phyloP scores from a whole-genome alignment of 495 filamentous ascomycete species.

The Aspergillus biplanus region DNA sequence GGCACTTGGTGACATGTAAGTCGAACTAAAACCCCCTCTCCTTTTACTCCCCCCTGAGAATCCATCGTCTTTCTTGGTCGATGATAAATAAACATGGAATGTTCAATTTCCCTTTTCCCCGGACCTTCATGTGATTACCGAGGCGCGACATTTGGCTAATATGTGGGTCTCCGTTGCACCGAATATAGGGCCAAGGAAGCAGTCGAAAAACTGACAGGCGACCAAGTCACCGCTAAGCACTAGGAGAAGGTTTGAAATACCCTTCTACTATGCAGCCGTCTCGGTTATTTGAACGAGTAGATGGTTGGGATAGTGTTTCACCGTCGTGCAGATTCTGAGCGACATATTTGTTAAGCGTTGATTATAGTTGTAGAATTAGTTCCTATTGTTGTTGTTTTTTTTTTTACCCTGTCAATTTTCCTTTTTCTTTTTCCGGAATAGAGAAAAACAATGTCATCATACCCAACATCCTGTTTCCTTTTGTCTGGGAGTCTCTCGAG shows the following conservation, averaged over 20 bases:
- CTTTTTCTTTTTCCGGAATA: constrained; percentile 9
- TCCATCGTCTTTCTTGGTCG: too few relatives aligned
- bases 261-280: constrained; percentile 42
- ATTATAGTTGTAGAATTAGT: constrained; percentile 1
- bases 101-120: constrained; percentile 12
- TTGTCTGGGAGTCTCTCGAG: not conserved
- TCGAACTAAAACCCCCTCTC: constrained; percentile 24
- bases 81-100: not conserved
- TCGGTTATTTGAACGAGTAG: constrained; percentile 1
- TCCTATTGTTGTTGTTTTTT: not conserved
- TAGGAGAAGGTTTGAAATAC: constrained; percentile 64
- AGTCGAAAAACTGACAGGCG: constrained; percentile 96
- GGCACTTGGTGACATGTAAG: constrained; percentile 97
- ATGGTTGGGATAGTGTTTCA: not conserved
- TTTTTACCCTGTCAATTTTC: not conserved
- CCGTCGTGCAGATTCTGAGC: not conserved
- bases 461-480: not conserved
- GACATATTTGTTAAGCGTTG: too few relatives aligned
- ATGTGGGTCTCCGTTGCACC: constrained; percentile 32
- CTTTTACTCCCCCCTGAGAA: constrained; percentile 7
- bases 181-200: constrained; percentile 87
- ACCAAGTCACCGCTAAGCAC: constrained; percentile 95
- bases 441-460: constrained; percentile 11
- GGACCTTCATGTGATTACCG: constrained; percentile 26
- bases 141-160: constrained; percentile 41